These are phyloP conservation scores for Coccomyxa subellipsoidea DNA, from an alignment of 163 green algal species.

Conservation along the genomic window DNA sequence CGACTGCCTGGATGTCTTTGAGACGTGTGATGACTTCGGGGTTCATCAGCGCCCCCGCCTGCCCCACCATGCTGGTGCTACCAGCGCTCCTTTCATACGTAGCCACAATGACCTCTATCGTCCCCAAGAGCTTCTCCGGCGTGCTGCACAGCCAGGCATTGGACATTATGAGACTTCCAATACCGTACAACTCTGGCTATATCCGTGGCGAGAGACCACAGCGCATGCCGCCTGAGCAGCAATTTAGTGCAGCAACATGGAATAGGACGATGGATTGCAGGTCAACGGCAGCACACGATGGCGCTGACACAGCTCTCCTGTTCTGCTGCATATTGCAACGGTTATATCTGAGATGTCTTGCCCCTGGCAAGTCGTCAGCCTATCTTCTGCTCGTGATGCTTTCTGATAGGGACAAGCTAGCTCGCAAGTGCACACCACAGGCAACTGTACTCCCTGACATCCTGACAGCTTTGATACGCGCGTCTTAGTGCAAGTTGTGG, in stretches of 20 bases:
- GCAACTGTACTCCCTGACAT: background rate
- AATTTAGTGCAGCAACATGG: no score
- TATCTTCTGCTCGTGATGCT: no score
- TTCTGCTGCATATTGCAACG: no score
- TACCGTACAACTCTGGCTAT: no score
- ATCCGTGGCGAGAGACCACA: no score
- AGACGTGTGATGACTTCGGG: conserved; percentile 69
- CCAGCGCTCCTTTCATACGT: conserved; percentile 53
- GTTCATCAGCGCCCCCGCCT: conserved; percentile 69
- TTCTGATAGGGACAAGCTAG: no score
- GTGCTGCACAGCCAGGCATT: conserved; percentile 36
- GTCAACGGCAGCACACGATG: no score
- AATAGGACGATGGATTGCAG: no score
- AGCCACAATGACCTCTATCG: conserved; percentile 63
- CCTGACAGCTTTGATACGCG: background rate
- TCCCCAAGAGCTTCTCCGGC: conserved; percentile 51
- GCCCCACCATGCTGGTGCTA: conserved; percentile 38
- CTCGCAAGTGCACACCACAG: background rate
- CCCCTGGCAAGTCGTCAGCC: no score
- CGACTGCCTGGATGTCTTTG: conserved; percentile 39
- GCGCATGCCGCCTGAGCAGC: no score
- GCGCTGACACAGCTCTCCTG: no score
- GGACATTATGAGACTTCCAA: background rate
- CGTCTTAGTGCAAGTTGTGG: background rate
- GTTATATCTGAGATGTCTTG: no score